These are phyloP conservation scores for Avena eriantha DNA, from an alignment of 176 grass and related monocot genomes.

Conservation along the genomic window DNA sequence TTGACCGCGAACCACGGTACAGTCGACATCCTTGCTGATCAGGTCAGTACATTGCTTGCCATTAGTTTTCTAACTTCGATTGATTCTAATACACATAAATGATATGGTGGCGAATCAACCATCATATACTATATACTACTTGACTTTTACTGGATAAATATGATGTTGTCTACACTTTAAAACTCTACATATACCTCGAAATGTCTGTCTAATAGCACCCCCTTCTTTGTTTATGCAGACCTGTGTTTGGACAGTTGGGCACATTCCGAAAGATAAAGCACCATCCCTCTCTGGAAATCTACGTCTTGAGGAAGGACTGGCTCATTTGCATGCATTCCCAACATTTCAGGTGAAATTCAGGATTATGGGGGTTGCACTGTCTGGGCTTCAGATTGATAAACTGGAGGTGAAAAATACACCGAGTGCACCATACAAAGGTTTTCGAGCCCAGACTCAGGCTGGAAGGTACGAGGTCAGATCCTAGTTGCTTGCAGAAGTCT, in stretches of 20 bases:
- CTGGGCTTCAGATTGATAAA: slow-evolving; percentile 93
- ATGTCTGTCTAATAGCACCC: slow-evolving; percentile 1
- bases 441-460: slow-evolving; percentile 88
- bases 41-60: slow-evolving; percentile 57
- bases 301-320: slow-evolving; percentile 67
- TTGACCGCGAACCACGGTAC: slow-evolving; percentile 90
- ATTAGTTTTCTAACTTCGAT: background rate
- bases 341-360: slow-evolving; percentile 85
- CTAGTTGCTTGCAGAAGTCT: slow-evolving; percentile 35
- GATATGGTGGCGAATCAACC: background rate
- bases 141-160: background rate
- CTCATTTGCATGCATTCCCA: slow-evolving; percentile 70
- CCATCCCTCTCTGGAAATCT: slow-evolving; percentile 84
- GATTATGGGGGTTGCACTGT: slow-evolving; percentile 88
- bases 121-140: background rate
- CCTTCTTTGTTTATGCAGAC: slow-evolving; percentile 57
- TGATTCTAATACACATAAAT: background rate
- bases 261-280: slow-evolving; percentile 93
- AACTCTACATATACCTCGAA: background rate
- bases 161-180: background rate
- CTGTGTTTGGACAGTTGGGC: slow-evolving; percentile 85
- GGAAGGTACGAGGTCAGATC: slow-evolving; percentile 90
- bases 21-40: slow-evolving; percentile 79
- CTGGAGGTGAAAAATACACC: slow-evolving; percentile 75
- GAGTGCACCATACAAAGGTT: slow-evolving; percentile 83